Evolutionary conservation across 2,329 filamentous ascomycete species (phyloP).

Genomic region (Aspergillus pseudoterreus): DNA sequence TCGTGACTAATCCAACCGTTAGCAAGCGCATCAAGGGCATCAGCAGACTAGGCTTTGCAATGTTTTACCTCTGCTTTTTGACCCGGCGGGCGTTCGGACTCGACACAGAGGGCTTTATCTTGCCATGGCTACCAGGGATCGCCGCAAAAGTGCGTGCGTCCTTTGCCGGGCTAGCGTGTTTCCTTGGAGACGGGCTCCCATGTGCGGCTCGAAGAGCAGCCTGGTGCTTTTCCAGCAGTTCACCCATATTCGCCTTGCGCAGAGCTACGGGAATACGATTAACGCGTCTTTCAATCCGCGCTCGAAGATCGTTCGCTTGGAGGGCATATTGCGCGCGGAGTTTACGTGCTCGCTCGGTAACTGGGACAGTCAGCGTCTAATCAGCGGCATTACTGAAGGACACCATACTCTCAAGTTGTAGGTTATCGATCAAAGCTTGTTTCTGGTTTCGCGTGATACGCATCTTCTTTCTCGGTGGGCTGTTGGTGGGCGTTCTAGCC

Average conservation of each 20-base stretch:
- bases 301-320: constrained; percentile 78
- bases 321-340: constrained; percentile 84
- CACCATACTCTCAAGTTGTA: constrained; percentile 77
- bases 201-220: constrained; percentile 20
- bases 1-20: constrained; percentile 52
- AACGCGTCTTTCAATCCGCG: constrained; percentile 86
- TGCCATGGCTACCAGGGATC: constrained; percentile 26
- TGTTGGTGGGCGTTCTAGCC: constrained; percentile 45
- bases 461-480: constrained; percentile 61
- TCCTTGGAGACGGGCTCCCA: constrained; percentile 28
- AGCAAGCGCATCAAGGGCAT: neutral
- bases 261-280: constrained; percentile 82
- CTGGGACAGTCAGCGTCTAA: constrained; percentile 46
- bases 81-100: constrained; percentile 27
- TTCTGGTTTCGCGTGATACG: constrained; percentile 70
- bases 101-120: constrained; percentile 24
- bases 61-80: constrained; percentile 30
- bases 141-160: constrained; percentile 24
- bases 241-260: constrained; percentile 76
- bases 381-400: neutral
- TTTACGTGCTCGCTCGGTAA: constrained; percentile 82
- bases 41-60: neutral
- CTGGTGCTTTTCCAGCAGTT: constrained; percentile 61
- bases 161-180: constrained; percentile 28
- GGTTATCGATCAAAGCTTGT: constrained; percentile 80